Base-by-base conservation (phyloP, 129 eudicot genomes). In the Solidago caesia region DNA sequence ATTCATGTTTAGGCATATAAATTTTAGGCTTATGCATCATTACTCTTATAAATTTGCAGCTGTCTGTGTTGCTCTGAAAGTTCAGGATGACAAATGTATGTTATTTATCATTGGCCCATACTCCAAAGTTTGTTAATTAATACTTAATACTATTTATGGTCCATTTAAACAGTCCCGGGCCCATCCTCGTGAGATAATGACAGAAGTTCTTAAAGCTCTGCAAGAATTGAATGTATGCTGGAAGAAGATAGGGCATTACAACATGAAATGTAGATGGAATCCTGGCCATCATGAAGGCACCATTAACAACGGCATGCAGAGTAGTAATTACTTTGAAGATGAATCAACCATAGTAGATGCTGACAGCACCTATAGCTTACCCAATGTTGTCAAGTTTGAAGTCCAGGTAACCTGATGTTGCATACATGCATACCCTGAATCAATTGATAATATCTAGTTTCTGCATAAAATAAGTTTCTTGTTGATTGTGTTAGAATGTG, bases 171-270 rank as follows among this genome's bases (percentile, higher is more conserved):
- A 93, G 98, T 93, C 98, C 51, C 92, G 96, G 64, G 98, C 98
- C 59, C 96, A 88, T 74, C 98, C 98, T 52, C 92, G 97, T 80
- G 96, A 90, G 85, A 90, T 93, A 66, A 90, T 93, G 98, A 83
- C 92, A 0, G 98, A 90, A 82, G 98, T 90, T 74, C 75, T 93
- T 13, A 93, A 93, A 82, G 96, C 97, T 64, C 89, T 93, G 64
- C 98, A 93, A 88, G 98, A 90, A 59, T 61, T 93, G 80, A 90
- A 93, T 44, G 97, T 93, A 13, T 78, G 89, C 82, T 93, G 98
- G 98, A 93, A 93, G 83, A 93, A 88, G 86, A 88, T 93, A 70
- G 98, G 97, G 26, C 98, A 86, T 68, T 93, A 93, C 75, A 93
- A 93, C 82, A 93, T 93, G 98, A 93, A 93, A 76, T 93, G 97